Base-by-base conservation (phyloP, 1,284 basidiomycete genomes). In the Xanthoconium separans region DNA sequence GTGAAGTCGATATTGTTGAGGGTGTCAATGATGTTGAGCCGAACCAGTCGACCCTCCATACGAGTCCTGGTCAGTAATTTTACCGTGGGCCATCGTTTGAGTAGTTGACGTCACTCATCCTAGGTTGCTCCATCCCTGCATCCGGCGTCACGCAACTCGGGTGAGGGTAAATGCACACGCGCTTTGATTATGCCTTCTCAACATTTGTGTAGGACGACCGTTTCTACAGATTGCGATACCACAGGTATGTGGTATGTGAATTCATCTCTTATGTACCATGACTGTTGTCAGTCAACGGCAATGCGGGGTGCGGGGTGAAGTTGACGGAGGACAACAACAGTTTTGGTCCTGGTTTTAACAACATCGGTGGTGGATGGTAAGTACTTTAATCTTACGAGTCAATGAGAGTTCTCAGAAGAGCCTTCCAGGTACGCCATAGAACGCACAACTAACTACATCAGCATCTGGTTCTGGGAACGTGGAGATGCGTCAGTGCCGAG, bases 291-390 rank as follows among this genome's bases (percentile, higher is more conserved):
- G 67, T 12, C 31, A 70, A 76, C 57, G 67, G 63, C 27, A 81
- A 82, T 60, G 57, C 66, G 4, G 79, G 80, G 1, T 83, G 82
- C 56, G 77, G 75, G 9, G 75, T 80, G 44, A 54, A 65, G 30
- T 67, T 72, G 41, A 70, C 67, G 9, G 63, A 72, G 29, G 58
- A 65, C 22, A 8, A 60, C n/a, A 71, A 71, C 34, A 73, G 66
- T 45, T 77, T 69, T 47, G 79, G 78, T 2, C 69, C 73, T 3
- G 42, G 58, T 7, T 77, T 78, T 63, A 81, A 80, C 62, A 58
- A 51, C 27, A 59, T 64, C 31, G 71, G 72, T 39, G 79, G 77
- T 22, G 75, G 75, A 49, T 77, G 72, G 74, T 75, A 16, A 15
- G 51, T 49, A 1, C 16, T 36, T 22, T 16, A 2, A n/a, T 37